Percentiles rank a stretch among this genome's conserved stretches.
These are phyloP conservation scores for Xylaria telfairii DNA, from an alignment of 495 filamentous ascomycete genomes.

Conservation along the genomic window DNA sequence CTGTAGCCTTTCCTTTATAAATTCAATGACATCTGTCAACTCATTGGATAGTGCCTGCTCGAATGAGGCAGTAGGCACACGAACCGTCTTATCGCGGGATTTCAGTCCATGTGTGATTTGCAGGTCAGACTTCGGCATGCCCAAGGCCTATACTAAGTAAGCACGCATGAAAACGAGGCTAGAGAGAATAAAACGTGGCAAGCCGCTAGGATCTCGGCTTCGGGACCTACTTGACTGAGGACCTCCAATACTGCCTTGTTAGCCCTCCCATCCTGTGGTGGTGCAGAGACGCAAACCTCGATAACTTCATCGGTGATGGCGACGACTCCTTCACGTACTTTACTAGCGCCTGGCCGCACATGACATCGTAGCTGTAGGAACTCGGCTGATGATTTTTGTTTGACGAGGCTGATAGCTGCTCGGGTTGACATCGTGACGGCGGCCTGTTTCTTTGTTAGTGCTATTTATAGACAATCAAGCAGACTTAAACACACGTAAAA, in stretches of 20 bases:
- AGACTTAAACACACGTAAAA: not conserved
- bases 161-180: not conserved
- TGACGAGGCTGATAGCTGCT: constrained; percentile 35
- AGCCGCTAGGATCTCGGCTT: not conserved
- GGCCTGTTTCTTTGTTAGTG: constrained; percentile 2
- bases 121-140: constrained; percentile 67
- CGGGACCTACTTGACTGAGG: constrained; percentile 61
- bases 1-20: constrained; percentile 35
- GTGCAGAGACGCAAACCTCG: constrained; percentile 67
- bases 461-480: not conserved
- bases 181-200: not conserved
- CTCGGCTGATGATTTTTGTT: constrained; percentile 46
- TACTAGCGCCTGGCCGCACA: constrained; percentile 69
- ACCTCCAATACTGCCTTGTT: constrained; percentile 67
- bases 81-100: constrained; percentile 65
- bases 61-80: constrained; percentile 39
- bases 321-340: constrained; percentile 63
- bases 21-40: constrained; percentile 31
- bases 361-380: constrained; percentile 60
- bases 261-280: constrained; percentile 68
- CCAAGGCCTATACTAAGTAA: constrained; percentile 51
- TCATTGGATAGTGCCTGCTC: constrained; percentile 29
- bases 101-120: constrained; percentile 68
- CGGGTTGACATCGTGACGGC: constrained; percentile 32
- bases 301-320: constrained; percentile 60